A percentile compares a stretch with the other conserved stretches of the same genome.
phyloP scores from a whole-genome alignment of 139 green algal genomes.

The Limnomonas spitsbergensis region DNA sequence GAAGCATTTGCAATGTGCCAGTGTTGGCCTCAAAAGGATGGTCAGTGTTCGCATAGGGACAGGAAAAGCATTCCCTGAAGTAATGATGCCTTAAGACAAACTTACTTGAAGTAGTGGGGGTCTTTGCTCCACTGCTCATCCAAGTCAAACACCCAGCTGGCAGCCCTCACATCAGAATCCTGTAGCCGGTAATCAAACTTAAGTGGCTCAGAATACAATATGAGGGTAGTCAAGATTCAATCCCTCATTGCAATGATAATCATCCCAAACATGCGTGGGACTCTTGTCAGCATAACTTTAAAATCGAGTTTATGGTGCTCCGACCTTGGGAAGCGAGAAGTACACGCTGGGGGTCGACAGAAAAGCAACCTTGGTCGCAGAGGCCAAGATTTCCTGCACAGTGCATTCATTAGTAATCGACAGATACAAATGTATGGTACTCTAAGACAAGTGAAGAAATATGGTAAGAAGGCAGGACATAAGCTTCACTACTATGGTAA shows the following conservation, averaged over 20 bases:
- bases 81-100: too few species aligned
- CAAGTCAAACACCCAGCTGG: constrained; percentile 58
- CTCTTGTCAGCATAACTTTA: too few species aligned
- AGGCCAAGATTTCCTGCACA: constrained; percentile 8
- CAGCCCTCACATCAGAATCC: constrained; percentile 27
- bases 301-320: too few species aligned
- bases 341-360: constrained; percentile 22
- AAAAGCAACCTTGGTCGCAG: constrained; percentile 14
- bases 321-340: constrained; percentile 22
- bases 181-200: too few species aligned
- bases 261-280: too few species aligned
- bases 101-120: constrained; percentile 48
- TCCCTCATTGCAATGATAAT: too few species aligned
- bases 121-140: constrained; percentile 64
- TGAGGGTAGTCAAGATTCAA: too few species aligned
- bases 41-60: too few species aligned
- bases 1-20: too few species aligned
- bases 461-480: neutral
- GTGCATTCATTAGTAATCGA: neutral
- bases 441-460: neutral
- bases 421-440: neutral
- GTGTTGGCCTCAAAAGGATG: too few species aligned
- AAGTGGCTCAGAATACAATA: too few species aligned
- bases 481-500: neutral
- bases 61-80: too few species aligned